Evolutionary conservation across 2,329 filamentous ascomycete species (phyloP), one percentile per base, ranked within the genome.

Genomic region (Botryosphaeria dothidea): DNA sequence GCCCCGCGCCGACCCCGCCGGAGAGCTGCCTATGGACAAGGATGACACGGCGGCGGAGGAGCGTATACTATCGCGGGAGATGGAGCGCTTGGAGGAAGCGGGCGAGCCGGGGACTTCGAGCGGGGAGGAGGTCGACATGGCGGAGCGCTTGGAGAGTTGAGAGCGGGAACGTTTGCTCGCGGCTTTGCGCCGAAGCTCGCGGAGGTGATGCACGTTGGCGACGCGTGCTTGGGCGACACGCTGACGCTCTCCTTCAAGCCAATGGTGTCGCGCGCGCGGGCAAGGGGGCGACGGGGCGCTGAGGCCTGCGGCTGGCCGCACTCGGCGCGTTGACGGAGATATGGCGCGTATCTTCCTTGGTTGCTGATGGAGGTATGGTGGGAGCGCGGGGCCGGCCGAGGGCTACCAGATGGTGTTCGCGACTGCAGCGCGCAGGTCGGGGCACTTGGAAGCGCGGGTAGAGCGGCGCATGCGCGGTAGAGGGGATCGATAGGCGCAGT

Each of bases 71-170:
- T 78, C 76, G 67, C 70, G 74, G 70, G 75, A 78, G 56, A 75
- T 73, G 65, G 75, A 77, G 66, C 76, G 75, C 72, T 78, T 78
- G 58, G 75, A 77, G 49, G 76, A 77, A 23, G 19, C 19, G 27
- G 56, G 76, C 71, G 29, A 73, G 27, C 17, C 56, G n/a, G 51
- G 64, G 15, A 60, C 45, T 25, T 65, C 19, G 62, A 70, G 69
- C 67, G 72, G 70, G 21, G 71, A 70, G 65, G 73, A 72, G 61
- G 25, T 46, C 25, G 69, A 69, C 68, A 69, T 71, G 66, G 31
- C 65, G 15, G 65, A 69, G 49, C 67, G 54, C 68, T 69, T 69
- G 49, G 69, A 58, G 29, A 23, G 31, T 69, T 67, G 66, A 70
- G 67, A 71, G 56, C 43, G 69, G 68, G 72, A 69, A 71, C 69